Percentiles rank a stretch among this genome's conserved stretches.
Conservation (phyloP, 2,329 filamentous ascomycete species). For the Penicillium rolfsii region DNA sequence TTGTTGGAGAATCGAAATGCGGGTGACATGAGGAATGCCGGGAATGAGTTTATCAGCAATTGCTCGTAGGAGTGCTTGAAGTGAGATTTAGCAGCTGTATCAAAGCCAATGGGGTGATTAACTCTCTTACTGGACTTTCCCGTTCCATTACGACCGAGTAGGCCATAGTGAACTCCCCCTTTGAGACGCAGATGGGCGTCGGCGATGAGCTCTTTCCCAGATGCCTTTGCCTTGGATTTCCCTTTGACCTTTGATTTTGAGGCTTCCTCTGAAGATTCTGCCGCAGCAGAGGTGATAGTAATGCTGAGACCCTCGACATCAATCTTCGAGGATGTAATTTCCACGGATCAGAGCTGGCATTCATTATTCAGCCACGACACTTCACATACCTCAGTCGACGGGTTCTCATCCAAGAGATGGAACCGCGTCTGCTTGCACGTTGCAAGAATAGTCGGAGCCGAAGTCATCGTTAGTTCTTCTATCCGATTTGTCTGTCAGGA, state of each 20-base stretch:
- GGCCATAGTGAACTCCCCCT: slow-evolving; percentile 72
- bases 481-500: not conserved
- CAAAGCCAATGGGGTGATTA: no score
- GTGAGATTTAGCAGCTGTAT: slow-evolving; percentile 1
- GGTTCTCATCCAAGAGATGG: slow-evolving; percentile 59
- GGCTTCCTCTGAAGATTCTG: slow-evolving; percentile 24
- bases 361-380: not conserved
- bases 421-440: slow-evolving; percentile 71
- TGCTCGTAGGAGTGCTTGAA: slow-evolving; percentile 68
- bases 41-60: slow-evolving; percentile 79
- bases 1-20: slow-evolving; percentile 71
- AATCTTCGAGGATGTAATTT: slow-evolving; percentile 50
- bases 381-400: slow-evolving; percentile 55
- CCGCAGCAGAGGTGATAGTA: slow-evolving; percentile 56
- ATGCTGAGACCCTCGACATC: slow-evolving; percentile 75
- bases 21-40: slow-evolving; percentile 68
- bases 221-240: slow-evolving; percentile 56
- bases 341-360: not conserved
- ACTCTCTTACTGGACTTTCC: slow-evolving; percentile 71
- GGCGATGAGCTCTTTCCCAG: slow-evolving; percentile 65
- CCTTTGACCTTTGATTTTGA: slow-evolving; percentile 38
- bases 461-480: slow-evolving; percentile 15
- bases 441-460: slow-evolving; percentile 53
- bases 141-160: slow-evolving; percentile 78
- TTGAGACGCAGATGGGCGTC: slow-evolving; percentile 73